Base-by-base conservation (phyloP, 192 early-diverging fungal genomes). In the Entophlyctis luteolus region DNA sequence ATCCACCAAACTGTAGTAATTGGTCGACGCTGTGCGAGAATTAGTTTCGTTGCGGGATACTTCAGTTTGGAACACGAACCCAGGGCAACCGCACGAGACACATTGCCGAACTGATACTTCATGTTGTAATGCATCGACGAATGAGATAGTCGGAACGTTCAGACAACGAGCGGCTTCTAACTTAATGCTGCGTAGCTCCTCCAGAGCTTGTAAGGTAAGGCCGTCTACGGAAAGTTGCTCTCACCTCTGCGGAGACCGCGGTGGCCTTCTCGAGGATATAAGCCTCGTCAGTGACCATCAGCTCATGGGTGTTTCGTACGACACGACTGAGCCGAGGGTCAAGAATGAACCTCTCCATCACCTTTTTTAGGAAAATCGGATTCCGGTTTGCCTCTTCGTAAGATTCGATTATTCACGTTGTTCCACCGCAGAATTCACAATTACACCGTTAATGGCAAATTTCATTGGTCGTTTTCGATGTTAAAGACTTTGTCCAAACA, bases 51-150 rank as follows among this genome's bases (percentile, higher is more conserved):
- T 1, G 23, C 46, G 47, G 12, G 16, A 18, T 31, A 6, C 23
- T 16, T 5, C 42, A 27, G 18, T 4, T 48, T 18, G 29, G 12
- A 10, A 45, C 14, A 37, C 0, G 10, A 22, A 62, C 60, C 60
- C 60, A 62, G 60, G 60, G 29, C 60, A 62, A 1, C 60, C 60
- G 39, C 60, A 49, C 3, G 45, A 48, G 23, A 62, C 29, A 18
- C 32, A 27, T n/a, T 37, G 29, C 42, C 46, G 35, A 31, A 45
- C 16, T 12, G 60, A 23, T n/a, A 5, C 47, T 23, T 62, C 60
- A 8, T 10, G n/a, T 29, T 48, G 8, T 6, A 62, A 12, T 3
- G 47, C 42, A 4, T 62, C 60, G 18, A 48, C 16, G 18, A 22
- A 45, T 27, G 6, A 32, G 25, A 49, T 29, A 45, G 50, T 37